Evolutionary conservation across 2,329 filamentous ascomycete genomes (phyloP).

Genomic region (Colletotrichum chlorophyti): DNA sequence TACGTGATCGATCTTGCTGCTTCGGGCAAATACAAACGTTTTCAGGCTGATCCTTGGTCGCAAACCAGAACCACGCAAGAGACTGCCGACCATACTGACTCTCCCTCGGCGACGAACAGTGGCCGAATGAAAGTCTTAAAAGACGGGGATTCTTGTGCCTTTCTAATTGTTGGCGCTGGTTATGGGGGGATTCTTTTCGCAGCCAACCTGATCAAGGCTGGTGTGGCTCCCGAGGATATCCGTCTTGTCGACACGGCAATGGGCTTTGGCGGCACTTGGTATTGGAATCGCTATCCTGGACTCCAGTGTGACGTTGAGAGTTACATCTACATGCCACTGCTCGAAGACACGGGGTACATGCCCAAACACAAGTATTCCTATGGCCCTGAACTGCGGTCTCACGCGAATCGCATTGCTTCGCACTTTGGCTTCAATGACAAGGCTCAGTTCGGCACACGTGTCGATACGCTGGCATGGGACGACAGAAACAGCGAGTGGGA

Average conservation of each 20-base stretch:
- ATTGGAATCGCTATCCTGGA: constrained; percentile 58
- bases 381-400: constrained; percentile 59
- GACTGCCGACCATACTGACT: background rate
- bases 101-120: background rate
- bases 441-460: constrained; percentile 48
- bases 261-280: constrained; percentile 57
- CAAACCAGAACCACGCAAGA: background rate
- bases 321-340: constrained; percentile 65
- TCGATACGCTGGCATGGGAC: constrained; percentile 51
- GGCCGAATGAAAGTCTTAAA: background rate
- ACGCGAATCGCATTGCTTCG: constrained; percentile 48
- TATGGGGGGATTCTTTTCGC: background rate
- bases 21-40: background rate
- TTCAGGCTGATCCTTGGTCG: background rate
- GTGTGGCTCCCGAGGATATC: constrained; percentile 37
- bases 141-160: background rate
- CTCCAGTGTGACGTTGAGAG: constrained; percentile 64
- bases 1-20: background rate
- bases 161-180: background rate
- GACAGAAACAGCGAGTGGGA: constrained; percentile 38
- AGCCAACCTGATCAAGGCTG: background rate
- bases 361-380: constrained; percentile 56
- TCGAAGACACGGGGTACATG: constrained; percentile 67
- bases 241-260: constrained; percentile 47
- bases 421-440: constrained; percentile 47